Evolutionary conservation across 768 basidiomycete species (phyloP), one percentile per base, ranked within the genome.

Genomic region (Boletus eberwhitei): DNA sequence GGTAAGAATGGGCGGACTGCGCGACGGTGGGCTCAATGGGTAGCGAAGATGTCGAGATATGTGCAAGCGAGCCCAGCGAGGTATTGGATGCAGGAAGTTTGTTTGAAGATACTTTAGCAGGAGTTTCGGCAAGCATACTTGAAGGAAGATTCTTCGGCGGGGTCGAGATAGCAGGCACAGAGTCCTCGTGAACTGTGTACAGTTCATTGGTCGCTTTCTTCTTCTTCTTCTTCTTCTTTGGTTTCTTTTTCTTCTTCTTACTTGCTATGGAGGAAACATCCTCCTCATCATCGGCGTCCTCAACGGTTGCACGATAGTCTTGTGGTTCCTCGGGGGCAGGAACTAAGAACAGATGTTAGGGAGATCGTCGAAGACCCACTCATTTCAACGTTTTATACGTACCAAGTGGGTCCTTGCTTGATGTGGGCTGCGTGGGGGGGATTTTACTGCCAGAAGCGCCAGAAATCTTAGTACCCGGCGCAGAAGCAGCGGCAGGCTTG

Each of bases 221-320:
- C 71, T 86, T 88, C 70, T 86, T 88, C 67, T 88, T 90, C 75
- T 86, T 89, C 61, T 87, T 88, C 71, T 86, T 87, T 68, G 86
- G 86, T 17, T 57, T 59, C 36, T 59, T 66, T 70, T 89, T 87
- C 68, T 87, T 89, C 75, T 89, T 88, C 43, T 74, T 72, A n/a
- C 58, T 64, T 2, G 76, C 71, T 2, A 69, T 45, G 2, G 73
- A 61, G 0, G 66, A 44, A 29, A 63, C 50, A 1, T 68, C 71
- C 5, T 78, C 86, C 64, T 87, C 87, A 46, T 89, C 90, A 47
- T 87, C 86, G 0, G 82, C 85, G 39, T 91, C 87, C 62, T 89
- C 88, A 9, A 87, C 77, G 0, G 85, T 87, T 14, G 79, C 75
- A 8, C 58, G 65, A 39, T 55, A 50, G 38, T 55, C 63, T 74